Base-by-base conservation (phyloP, 768 basidiomycete species). In the Suillus decipiens region DNA sequence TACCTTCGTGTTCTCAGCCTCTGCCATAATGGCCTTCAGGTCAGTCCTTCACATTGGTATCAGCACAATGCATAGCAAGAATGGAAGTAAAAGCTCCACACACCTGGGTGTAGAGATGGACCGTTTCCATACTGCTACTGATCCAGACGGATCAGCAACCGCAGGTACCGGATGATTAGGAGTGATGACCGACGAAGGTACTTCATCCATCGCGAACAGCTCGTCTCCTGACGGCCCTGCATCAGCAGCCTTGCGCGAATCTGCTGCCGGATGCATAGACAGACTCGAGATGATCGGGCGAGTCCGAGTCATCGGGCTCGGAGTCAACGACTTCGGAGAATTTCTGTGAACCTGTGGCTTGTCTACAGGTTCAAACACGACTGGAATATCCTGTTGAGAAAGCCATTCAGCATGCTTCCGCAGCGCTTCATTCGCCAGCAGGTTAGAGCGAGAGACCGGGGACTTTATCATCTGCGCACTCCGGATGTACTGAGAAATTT, bases 11-110 rank as follows among this genome's bases (percentile, higher is more conserved):
- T 69, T 76, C 55, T 82, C 86, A 1, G 89, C 84, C 73, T 95
- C 95, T 0, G 89, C 92, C 85, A 98, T 93, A 62, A 98, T 85
- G 17, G 84, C 76, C 69, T 89, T 90, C 84, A 98, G 89, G 71
- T 51, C 50, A 17, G 50, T 51, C 50, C 91, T 95, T 64, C 10
- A 64, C 28, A 47, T 0, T n/a, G 60, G n/a, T 43, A 61, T 67
- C 41, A 65, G 60, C 61, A 67, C 17, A 56, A 63, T 43, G 31
- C 17, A 33, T 31, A 31, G 8, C 17, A 17, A 50, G 15, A 50
- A 50, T 17, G 8, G 9, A 51, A 51, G 17, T 2, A 28, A 51
- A 31, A 39, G 10, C 41, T 48, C 34, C 15, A 75, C 85, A 43
- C 69, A 87, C 88, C 81, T 81, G 61, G 86, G 86, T 0, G 76